phyloP scores from a whole-genome alignment of 2,329 filamentous ascomycete genomes.

The Cladosporium sp. region DNA sequence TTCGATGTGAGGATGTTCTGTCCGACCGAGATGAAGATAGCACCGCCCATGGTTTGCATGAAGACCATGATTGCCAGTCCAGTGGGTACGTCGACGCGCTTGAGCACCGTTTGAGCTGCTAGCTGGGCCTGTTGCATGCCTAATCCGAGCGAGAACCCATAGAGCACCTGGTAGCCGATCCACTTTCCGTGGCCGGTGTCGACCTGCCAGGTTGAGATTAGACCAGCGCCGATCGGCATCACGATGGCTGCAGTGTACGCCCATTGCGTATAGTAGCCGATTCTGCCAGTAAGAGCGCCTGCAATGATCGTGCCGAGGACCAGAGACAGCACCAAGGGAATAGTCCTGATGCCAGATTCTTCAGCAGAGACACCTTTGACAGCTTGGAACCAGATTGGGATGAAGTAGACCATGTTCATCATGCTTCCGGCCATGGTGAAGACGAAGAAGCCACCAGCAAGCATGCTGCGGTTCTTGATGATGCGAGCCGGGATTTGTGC shows the following conservation, averaged over 20 bases:
- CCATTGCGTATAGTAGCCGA: conserved; percentile 47
- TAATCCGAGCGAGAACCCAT: conserved; percentile 42
- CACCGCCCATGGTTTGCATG: conserved; percentile 40
- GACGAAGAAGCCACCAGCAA: conserved; percentile 36
- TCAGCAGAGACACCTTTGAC: conserved; percentile 44
- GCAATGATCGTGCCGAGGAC: conserved; percentile 39
- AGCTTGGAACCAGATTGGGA: conserved; percentile 46
- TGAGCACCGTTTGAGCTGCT: conserved; percentile 36
- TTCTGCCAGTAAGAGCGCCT: conserved; percentile 32
- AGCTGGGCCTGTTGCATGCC: conserved; percentile 40
- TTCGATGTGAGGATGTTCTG: conserved; percentile 30
- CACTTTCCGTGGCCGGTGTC: conserved; percentile 36
- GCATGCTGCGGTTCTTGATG: conserved; percentile 41
- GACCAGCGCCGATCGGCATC: conserved; percentile 40
- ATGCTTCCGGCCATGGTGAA: conserved; percentile 41
- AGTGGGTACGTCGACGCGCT: conserved; percentile 35
- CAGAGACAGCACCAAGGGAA: conserved; percentile 45
- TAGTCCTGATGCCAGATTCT: conserved; percentile 44
- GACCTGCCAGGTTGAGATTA: conserved; percentile 40
- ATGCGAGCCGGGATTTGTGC: conserved; percentile 42
- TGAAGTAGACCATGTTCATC: conserved; percentile 43
- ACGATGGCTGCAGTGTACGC: conserved; percentile 36
- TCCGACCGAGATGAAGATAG: conserved; percentile 39
- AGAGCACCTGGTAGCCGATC: conserved; percentile 47
- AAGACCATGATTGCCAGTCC: conserved; percentile 41